Percentiles rank a stretch among this genome's conserved stretches.
These are phyloP conservation scores for Aspergillus biplanus DNA, from an alignment of 495 filamentous ascomycete species.

Conservation along the genomic window DNA sequence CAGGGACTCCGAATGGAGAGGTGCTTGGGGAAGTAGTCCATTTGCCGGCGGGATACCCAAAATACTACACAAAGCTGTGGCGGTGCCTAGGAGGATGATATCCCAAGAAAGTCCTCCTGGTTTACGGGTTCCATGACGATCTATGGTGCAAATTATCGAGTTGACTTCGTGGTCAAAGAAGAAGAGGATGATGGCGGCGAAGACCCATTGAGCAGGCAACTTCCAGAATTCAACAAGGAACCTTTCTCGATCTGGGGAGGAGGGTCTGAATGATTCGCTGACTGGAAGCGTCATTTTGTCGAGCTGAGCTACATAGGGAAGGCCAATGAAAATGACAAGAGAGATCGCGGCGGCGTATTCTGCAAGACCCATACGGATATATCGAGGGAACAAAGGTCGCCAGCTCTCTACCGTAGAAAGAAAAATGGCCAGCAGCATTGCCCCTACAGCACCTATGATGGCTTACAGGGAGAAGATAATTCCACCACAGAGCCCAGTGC, in stretches of 20 bases:
- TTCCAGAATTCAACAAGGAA: slow-evolving; percentile 73
- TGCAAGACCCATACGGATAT: slow-evolving; percentile 64
- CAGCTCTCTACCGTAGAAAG: slow-evolving; percentile 67
- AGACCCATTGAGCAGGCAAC: slow-evolving; percentile 63
- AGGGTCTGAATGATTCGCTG: slow-evolving; percentile 61
- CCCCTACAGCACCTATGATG: slow-evolving; percentile 70
- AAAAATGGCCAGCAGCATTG: slow-evolving; percentile 68
- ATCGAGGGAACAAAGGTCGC: slow-evolving; percentile 67
- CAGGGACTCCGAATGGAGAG: slow-evolving; percentile 68
- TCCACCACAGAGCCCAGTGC: slow-evolving; percentile 70
- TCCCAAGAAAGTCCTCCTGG: slow-evolving; percentile 75
- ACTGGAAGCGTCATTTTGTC: slow-evolving; percentile 66
- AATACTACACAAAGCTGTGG: slow-evolving; percentile 70
- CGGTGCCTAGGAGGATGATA: slow-evolving; percentile 67
- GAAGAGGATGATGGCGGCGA: slow-evolving; percentile 67
- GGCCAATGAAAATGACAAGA: slow-evolving; percentile 68
- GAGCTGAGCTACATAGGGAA: slow-evolving; percentile 69
- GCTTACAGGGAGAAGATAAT: slow-evolving; percentile 68
- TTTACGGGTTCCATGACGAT: slow-evolving; percentile 67
- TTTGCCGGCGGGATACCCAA: slow-evolving; percentile 72
- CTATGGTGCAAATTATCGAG: slow-evolving; percentile 74
- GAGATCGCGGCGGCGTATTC: slow-evolving; percentile 76
- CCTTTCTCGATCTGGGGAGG: slow-evolving; percentile 55
- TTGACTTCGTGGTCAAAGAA: slow-evolving; percentile 78
- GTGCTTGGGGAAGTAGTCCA: slow-evolving; percentile 71